Evolutionary conservation across 768 basidiomycete genomes (phyloP).

Genomic region (Suillus luteus): DNA sequence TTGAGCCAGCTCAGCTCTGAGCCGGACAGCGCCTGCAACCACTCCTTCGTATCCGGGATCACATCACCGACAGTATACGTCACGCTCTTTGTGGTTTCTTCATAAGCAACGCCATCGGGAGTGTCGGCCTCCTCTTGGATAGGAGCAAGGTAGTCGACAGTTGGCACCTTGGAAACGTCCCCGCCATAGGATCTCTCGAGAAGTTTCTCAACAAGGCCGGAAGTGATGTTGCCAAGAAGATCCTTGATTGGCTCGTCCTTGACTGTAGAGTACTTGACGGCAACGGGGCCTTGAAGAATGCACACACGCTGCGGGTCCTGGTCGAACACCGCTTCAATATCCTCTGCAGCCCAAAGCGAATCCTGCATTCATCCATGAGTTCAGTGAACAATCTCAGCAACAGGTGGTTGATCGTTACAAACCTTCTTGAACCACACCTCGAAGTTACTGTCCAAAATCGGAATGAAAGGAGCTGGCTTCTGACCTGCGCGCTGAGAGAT

Average conservation of each 20-base stretch:
- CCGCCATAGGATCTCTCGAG: conserved; percentile 77
- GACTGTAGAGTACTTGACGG: conserved; percentile 80
- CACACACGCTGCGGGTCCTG: conserved; percentile 98
- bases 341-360: conserved; percentile 96
- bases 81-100: conserved; percentile 45
- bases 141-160: conserved; percentile 80
- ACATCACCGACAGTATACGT: conserved; percentile 51
- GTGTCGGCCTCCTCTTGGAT: conserved; percentile 40
- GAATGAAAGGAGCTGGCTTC: conserved; percentile 98
- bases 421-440: conserved; percentile 99
- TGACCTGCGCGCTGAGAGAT: conserved; percentile 96
- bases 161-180: conserved; percentile 74
- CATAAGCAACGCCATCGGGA: conserved; percentile 44
- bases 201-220: conserved; percentile 73
- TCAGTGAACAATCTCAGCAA: conserved; percentile 16
- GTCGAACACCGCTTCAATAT: conserved; percentile 98
- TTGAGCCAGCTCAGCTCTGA: conserved; percentile 82
- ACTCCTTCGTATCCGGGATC: conserved; percentile 64
- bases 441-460: conserved; percentile 88
- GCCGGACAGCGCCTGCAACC: conserved; percentile 87
- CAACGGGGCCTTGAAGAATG: conserved; percentile 96
- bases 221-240: conserved; percentile 85
- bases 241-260: conserved; percentile 96
- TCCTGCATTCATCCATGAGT: conserved; percentile 52
- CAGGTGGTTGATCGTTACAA: conserved; percentile 17